phyloP scores from a whole-genome alignment of 495 filamentous ascomycete genomes.

The Penicillium diatomitis region DNA sequence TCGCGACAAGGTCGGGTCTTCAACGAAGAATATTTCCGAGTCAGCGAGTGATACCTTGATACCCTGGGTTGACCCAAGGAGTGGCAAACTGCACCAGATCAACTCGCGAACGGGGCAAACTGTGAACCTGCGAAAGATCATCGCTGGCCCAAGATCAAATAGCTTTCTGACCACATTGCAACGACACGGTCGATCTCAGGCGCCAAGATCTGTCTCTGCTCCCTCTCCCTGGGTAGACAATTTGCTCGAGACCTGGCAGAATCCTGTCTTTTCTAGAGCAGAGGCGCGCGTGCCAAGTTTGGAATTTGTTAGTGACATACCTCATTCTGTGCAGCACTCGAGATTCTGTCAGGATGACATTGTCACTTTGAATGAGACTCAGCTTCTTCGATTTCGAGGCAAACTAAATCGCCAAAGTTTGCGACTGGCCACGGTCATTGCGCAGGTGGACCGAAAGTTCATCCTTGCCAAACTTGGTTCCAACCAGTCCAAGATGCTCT shows the following conservation, averaged over 20 bases:
- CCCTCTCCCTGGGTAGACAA: conserved; percentile 28
- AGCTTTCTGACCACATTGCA: background rate
- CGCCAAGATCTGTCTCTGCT: conserved; percentile 4
- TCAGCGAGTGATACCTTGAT: conserved; percentile 30
- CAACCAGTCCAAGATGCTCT: background rate
- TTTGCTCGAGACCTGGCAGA: conserved; percentile 44
- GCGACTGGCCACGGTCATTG: conserved; percentile 53
- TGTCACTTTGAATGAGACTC: conserved; percentile 5
- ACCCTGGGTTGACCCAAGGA: conserved; percentile 60
- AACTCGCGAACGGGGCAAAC: conserved; percentile 56
- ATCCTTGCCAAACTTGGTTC: conserved; percentile 55
- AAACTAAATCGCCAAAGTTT: conserved; percentile 62
- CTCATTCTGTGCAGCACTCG: background rate
- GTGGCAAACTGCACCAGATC: conserved; percentile 47
- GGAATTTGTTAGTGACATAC: conserved; percentile 4
- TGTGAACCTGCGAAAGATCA: conserved; percentile 2
- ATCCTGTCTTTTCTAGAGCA: conserved; percentile 49
- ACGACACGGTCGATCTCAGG: background rate
- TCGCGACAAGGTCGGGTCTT: no score
- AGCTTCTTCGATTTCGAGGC: conserved; percentile 29
- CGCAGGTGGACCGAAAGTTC: conserved; percentile 86
- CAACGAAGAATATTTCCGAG: background rate
- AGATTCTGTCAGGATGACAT: conserved; percentile 8
- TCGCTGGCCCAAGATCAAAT: background rate
- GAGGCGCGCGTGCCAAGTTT: conserved; percentile 40